A percentile compares a stretch with the other conserved stretches of the same genome.
These are phyloP conservation scores for Sporodiniella umbellata DNA, from an alignment of 371 early-diverging fungal species.

Conservation along the genomic window DNA sequence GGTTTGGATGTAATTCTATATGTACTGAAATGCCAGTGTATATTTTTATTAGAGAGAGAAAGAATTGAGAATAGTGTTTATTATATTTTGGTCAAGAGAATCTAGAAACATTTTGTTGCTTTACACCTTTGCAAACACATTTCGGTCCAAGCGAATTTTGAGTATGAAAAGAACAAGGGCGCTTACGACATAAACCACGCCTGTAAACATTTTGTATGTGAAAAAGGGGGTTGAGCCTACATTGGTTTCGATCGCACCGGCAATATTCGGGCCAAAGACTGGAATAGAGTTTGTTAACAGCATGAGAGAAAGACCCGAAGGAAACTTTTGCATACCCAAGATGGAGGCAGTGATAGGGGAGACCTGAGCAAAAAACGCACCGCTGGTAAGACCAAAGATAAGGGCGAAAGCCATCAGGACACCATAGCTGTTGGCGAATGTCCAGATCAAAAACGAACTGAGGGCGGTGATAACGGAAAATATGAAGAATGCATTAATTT, in stretches of 20 bases:
- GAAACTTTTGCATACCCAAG: conserved; percentile 30
- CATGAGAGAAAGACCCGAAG: conserved; percentile 31
- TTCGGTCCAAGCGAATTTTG: conserved; percentile 15
- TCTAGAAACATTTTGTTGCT: no score
- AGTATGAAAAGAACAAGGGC: conserved; percentile 10
- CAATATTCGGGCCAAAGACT: conserved; percentile 37
- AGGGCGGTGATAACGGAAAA: conserved; percentile 30
- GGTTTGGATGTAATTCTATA: no score
- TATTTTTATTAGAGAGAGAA: no score
- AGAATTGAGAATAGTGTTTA: no score
- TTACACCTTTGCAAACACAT: conserved; percentile 23
- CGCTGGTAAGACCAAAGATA: conserved; percentile 41
- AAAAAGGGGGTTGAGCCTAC: conserved; percentile 20
- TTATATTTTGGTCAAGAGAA: no score
- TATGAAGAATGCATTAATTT: conserved; percentile 34
- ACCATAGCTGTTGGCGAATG: conserved; percentile 40
- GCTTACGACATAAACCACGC: conserved; percentile 18
- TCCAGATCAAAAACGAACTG: conserved; percentile 48
- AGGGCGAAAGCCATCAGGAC: conserved; percentile 35
- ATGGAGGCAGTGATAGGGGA: conserved; percentile 36
- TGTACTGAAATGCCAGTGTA: no score
- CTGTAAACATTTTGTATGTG: conserved; percentile 34
- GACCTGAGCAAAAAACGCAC: conserved; percentile 36
- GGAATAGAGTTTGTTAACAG: conserved; percentile 24
- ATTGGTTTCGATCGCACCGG: conserved; percentile 28